Conservation (phyloP, 2,329 filamentous ascomycete species). For the Colletotrichum magnum region DNA sequence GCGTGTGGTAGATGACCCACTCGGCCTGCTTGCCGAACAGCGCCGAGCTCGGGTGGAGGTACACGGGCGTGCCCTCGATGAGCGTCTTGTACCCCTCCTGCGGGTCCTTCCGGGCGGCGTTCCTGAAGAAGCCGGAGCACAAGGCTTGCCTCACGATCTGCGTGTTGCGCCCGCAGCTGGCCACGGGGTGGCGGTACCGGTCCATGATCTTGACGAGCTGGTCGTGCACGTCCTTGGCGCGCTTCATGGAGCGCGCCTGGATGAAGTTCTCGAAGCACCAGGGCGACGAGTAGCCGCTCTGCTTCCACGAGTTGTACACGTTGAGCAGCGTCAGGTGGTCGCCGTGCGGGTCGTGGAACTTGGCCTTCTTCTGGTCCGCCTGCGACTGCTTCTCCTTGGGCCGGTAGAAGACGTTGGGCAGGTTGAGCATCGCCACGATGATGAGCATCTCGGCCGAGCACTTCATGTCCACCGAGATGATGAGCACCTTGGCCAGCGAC, state of each 20-base stretch:
- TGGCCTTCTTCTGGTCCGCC: constrained; percentile 97
- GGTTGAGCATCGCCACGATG: constrained; percentile 94
- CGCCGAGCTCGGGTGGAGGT: constrained; percentile 91
- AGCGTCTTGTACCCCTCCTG: constrained; percentile 98
- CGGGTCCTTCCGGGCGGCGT: constrained; percentile 93
- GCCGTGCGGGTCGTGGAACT: constrained; percentile 95
- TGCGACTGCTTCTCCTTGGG: constrained; percentile 98
- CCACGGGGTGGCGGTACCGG: constrained; percentile 85
- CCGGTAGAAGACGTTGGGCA: constrained; percentile 90
- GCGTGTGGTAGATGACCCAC: constrained; percentile 93
- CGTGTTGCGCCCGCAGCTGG: constrained; percentile 90
- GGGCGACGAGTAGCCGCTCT: constrained; percentile 82
- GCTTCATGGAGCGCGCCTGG: constrained; percentile 88
- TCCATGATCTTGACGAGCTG: constrained; percentile 96
- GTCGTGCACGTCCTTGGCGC: constrained; percentile 91
- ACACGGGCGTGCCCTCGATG: constrained; percentile 94
- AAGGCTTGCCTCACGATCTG: constrained; percentile 89
- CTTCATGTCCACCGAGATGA: constrained; percentile 86
- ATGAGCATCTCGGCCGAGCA: constrained; percentile 96
- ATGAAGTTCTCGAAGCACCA: constrained; percentile 99
- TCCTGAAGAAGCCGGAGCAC: constrained; percentile 95
- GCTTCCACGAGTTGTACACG: constrained; percentile 98
- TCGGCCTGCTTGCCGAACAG: constrained; percentile 97
- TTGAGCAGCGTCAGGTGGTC: constrained; percentile 97
- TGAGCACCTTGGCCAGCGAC: constrained; percentile 89